Percentiles rank a stretch among this genome's conserved stretches.
These are phyloP conservation scores for Colletotrichum tamarilloi DNA, from an alignment of 2,329 filamentous ascomycete genomes.

Conservation along the genomic window DNA sequence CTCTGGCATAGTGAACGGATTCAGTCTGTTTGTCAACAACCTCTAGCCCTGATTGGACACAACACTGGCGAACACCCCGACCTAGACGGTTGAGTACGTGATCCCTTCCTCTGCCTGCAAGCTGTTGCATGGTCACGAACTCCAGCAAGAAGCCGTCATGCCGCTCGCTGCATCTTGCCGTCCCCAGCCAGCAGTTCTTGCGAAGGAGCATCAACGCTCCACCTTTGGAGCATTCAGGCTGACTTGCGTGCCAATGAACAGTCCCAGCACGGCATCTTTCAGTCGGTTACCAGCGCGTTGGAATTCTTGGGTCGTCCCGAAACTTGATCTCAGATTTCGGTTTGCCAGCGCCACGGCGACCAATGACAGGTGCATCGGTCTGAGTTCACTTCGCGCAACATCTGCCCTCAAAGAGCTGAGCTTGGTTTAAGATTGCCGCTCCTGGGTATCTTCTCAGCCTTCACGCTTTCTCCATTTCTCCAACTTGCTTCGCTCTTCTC, in stretches of 20 bases:
- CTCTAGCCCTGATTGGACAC: constrained; percentile 30
- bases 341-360: constrained; percentile 27
- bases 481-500: neutral
- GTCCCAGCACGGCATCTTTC: constrained; percentile 26
- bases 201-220: constrained; percentile 9
- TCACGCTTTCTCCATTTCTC: neutral
- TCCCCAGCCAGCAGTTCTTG: constrained; percentile 23
- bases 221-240: constrained; percentile 12
- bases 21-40: constrained; percentile 30
- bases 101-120: constrained; percentile 27
- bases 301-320: constrained; percentile 32
- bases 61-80: constrained; percentile 8
- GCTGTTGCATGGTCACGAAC: constrained; percentile 27
- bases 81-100: constrained; percentile 36
- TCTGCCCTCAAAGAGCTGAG: constrained; percentile 25
- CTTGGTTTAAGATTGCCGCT: constrained; percentile 31
- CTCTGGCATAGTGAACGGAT: constrained; percentile 28
- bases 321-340: constrained; percentile 36
- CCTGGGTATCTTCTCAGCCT: constrained; percentile 18
- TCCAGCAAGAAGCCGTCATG: constrained; percentile 33
- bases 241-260: constrained; percentile 32
- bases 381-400: constrained; percentile 16
- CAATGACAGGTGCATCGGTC: constrained; percentile 31
- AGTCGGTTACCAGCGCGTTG: constrained; percentile 30
- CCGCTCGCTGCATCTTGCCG: constrained; percentile 27